These are phyloP conservation scores for Ramicandelaber brevisporus DNA, from an alignment of 192 early-diverging fungal species.

Conservation along the genomic window DNA sequence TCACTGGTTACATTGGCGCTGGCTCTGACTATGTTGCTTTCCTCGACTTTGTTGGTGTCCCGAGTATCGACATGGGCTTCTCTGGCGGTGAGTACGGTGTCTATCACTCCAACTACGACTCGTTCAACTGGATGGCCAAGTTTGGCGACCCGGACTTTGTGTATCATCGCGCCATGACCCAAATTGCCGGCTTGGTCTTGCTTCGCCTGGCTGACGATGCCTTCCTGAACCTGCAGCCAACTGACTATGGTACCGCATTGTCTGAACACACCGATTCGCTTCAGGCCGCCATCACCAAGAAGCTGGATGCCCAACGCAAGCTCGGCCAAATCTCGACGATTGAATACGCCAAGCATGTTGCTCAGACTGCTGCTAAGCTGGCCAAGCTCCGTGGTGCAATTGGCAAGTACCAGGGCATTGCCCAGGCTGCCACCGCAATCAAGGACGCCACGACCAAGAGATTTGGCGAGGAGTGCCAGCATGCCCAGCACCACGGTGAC, in stretches of 20 bases:
- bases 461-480: constrained; percentile 16
- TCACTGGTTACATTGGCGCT: too few species aligned
- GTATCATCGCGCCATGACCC: constrained; percentile 20
- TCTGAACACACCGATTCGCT: constrained; percentile 12
- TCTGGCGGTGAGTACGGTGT: constrained; percentile 14
- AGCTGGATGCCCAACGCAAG: too few species aligned
- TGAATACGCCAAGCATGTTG: neutral
- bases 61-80: constrained; percentile 25
- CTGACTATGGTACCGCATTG: constrained; percentile 20
- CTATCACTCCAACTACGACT: constrained; percentile 43
- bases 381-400: constrained; percentile 7
- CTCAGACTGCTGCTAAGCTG: constrained; percentile 2
- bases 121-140: constrained; percentile 25
- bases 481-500: neutral
- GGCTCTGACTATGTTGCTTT: constrained; percentile 32
- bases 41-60: constrained; percentile 30
- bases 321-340: too few species aligned
- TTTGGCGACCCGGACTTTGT: constrained; percentile 24
- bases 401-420: constrained; percentile 10
- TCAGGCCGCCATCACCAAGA: constrained; percentile 4
- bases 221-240: constrained; percentile 13
- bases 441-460: constrained; percentile 8
- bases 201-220: constrained; percentile 18
- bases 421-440: constrained; percentile 8
- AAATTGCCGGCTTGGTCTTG: constrained; percentile 17